These are phyloP conservation scores for Fusarium luffae DNA, from an alignment of 2,329 filamentous ascomycete species.

Conservation along the genomic window DNA sequence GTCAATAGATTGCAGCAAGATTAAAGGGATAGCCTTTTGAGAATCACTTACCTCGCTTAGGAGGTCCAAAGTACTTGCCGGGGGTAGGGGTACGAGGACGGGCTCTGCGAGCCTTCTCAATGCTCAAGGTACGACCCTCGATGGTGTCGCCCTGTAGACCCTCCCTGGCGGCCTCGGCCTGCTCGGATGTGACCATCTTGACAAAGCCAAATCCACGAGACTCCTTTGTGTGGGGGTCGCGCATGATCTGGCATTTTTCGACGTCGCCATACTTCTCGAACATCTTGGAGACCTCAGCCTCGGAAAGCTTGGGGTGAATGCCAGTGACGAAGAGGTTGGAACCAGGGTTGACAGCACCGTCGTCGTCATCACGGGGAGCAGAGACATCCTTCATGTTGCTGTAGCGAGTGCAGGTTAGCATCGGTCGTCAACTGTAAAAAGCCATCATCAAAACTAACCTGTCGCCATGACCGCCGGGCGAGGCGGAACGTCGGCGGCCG, in stretches of 20 bases:
- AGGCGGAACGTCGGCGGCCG: conserved; percentile 70
- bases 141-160: conserved; percentile 94
- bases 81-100: conserved; percentile 95
- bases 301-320: conserved; percentile 91
- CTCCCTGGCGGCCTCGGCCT: conserved; percentile 97
- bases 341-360: conserved; percentile 87
- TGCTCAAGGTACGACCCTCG: conserved; percentile 94
- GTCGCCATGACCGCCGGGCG: conserved; percentile 63
- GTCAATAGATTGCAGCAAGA: conserved; percentile 18
- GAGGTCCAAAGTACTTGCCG: conserved; percentile 98
- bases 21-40: not conserved
- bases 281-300: conserved; percentile 90
- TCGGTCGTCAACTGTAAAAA: not conserved
- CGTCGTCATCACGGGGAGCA: conserved; percentile 70
- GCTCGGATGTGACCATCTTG: conserved; percentile 96
- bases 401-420: conserved; percentile 17
- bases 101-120: conserved; percentile 97
- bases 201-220: conserved; percentile 99
- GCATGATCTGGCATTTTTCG: conserved; percentile 99
- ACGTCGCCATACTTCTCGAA: conserved; percentile 99
- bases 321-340: conserved; percentile 99
- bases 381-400: conserved; percentile 65
- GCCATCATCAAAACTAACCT: conserved; percentile 34
- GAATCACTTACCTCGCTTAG: conserved; percentile 84
- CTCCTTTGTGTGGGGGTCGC: conserved; percentile 97